Conservation (phyloP, 129 eudicot genomes). For the Escallonia rubra region DNA sequence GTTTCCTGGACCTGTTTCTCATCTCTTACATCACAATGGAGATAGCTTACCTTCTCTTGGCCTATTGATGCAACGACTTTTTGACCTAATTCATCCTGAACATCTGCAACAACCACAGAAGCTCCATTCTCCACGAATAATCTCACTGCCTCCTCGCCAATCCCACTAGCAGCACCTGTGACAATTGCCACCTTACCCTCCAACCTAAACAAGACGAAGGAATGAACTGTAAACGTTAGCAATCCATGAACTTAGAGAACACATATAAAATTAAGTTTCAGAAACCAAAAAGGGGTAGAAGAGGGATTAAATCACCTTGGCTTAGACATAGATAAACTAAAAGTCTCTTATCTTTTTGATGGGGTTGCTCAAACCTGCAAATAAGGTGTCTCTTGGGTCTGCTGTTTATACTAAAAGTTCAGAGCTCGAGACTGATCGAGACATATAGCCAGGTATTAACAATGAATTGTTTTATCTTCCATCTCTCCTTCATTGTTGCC, state of each 20-base stretch:
- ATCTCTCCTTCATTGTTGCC: background rate
- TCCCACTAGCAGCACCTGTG: conserved; percentile 90
- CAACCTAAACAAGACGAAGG: conserved; percentile 27
- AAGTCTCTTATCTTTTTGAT: background rate
- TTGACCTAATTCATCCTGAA: conserved; percentile 67
- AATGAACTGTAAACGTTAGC: background rate
- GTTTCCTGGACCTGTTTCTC: conserved; percentile 57
- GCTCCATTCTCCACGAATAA: conserved; percentile 60
- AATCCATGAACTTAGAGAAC: background rate
- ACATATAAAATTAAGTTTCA: background rate
- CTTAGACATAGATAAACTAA: conserved; percentile 8
- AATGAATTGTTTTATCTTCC: background rate
- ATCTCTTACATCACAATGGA: conserved; percentile 63
- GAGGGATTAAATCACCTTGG: conserved; percentile 7
- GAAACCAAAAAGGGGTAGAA: background rate
- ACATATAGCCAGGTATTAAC: background rate
- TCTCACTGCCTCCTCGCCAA: conserved; percentile 61
- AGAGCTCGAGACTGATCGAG: conserved; percentile 12
- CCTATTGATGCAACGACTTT: conserved; percentile 43
- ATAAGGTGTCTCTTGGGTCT: conserved; percentile 15
- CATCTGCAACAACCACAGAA: conserved; percentile 53
- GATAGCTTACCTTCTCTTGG: conserved; percentile 31
- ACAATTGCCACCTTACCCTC: conserved; percentile 77
- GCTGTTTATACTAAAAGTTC: background rate
- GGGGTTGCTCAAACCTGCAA: conserved; percentile 9